Conservation (phyloP, 1,284 basidiomycete genomes). For the Meira miltonrushii region DNA sequence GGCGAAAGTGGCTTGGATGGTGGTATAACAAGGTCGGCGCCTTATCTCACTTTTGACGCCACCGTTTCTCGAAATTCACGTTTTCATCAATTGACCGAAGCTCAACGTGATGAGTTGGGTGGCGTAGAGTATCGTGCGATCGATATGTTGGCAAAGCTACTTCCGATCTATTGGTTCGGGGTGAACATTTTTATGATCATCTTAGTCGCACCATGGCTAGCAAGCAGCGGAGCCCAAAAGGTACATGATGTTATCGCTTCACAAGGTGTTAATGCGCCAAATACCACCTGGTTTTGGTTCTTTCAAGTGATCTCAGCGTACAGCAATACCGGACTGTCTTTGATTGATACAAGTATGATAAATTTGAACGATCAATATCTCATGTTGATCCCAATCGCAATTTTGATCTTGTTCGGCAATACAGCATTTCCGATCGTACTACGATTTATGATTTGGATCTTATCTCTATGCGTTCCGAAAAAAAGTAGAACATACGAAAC, state of each 20-base stretch:
- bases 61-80: slow-evolving; percentile 65
- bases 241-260: slow-evolving; percentile 33
- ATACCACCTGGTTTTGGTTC: slow-evolving; percentile 65
- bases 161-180: slow-evolving; percentile 33
- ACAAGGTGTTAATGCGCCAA: slow-evolving; percentile 52
- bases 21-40: slow-evolving; percentile 55
- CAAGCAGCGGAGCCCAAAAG: slow-evolving; percentile 30
- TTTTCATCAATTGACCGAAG: slow-evolving; percentile 73
- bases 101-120: slow-evolving; percentile 83
- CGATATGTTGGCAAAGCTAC: slow-evolving; percentile 61
- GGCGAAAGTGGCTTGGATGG: slow-evolving; percentile 14
- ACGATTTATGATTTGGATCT: slow-evolving; percentile 60
- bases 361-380: slow-evolving; percentile 80
- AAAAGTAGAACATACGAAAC: slow-evolving; percentile 69
- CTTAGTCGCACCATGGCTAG: slow-evolving; percentile 45
- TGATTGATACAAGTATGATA: slow-evolving; percentile 79
- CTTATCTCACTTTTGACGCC: slow-evolving; percentile 76
- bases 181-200: slow-evolving; percentile 27
- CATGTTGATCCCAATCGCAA: slow-evolving; percentile 62
- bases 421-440: slow-evolving; percentile 62
- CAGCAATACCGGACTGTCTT: slow-evolving; percentile 79
- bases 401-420: slow-evolving; percentile 82
- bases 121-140: slow-evolving; percentile 91
- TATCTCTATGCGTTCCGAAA: slow-evolving; percentile 63
- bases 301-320: slow-evolving; percentile 84